A percentile compares a stretch with the other conserved stretches of the same genome.
Conservation (phyloP, 176 grass and related monocot species). For the Rhynchospora breviuscula region DNA sequence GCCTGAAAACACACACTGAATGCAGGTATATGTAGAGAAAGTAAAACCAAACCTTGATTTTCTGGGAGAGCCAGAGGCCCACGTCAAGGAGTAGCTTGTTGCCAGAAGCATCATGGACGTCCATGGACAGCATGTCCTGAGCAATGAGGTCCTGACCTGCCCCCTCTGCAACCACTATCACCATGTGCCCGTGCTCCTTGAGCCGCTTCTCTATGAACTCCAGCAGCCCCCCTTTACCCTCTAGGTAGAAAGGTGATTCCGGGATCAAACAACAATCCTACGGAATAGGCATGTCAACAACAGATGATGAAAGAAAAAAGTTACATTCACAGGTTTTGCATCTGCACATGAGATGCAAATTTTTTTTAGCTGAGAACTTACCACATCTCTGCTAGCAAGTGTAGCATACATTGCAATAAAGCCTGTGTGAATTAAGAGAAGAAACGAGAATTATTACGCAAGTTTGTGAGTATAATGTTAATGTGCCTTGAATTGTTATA, state of each 20-base stretch:
- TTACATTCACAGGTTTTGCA: background rate
- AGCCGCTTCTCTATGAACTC: constrained; percentile 76
- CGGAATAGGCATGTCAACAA: constrained; percentile 14
- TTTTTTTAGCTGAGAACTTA: constrained; percentile 25
- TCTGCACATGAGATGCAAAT: background rate
- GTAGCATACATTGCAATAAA: constrained; percentile 98
- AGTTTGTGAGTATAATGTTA: background rate
- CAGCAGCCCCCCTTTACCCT: constrained; percentile 90
- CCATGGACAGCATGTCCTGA: constrained; percentile 60
- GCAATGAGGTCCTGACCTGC: constrained; percentile 91
- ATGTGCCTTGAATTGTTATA: background rate
- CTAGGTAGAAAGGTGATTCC: constrained; percentile 81
- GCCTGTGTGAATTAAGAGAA: constrained; percentile 40
- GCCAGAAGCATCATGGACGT: constrained; percentile 82
- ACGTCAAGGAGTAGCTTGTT: constrained; percentile 94
- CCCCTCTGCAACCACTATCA: constrained; percentile 93
- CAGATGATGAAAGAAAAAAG: background rate
- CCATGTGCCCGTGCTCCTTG: constrained; percentile 92
- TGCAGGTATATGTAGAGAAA: constrained; percentile 24
- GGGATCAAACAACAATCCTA: constrained; percentile 97
- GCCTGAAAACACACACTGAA: background rate
- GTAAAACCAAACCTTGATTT: constrained; percentile 69
- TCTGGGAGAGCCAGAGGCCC: constrained; percentile 93
- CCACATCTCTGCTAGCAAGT: constrained; percentile 95
- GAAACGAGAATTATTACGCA: background rate